Base-by-base conservation (phyloP, 192 early-diverging fungal species). In the Entomortierella parvispora region DNA sequence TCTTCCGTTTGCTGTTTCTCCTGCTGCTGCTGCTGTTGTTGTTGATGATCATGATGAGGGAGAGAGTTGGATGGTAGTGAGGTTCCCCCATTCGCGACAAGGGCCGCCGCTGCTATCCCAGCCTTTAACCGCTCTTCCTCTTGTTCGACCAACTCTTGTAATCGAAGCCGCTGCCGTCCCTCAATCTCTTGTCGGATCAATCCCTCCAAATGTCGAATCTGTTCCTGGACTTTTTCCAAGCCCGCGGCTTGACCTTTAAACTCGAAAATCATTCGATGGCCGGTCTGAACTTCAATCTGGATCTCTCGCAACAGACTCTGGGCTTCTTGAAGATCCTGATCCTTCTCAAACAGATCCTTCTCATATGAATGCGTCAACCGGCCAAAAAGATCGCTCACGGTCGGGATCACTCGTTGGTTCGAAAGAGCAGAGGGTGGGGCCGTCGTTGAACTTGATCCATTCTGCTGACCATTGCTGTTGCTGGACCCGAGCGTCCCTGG, bases 281-380 rank as follows among this genome's bases (percentile, higher is more conserved):
- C 82, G 3, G 69, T 77, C 20, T 55, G 43, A 25, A 86, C 40
- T 40, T 81, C 71, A 9, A 69, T 45, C 32, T 70, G 60, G 3
- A 77, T 67, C 7, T 57, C 46, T 9, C 72, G 57, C 9, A 83
- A 46, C 48, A 82, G 34, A 12, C 34, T 55, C n/a, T 62, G 76
- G 4, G 79, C 78, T 23, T 82, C 81, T 20, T 62, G 44, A 42
- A 86, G 25, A 55, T 78, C 66, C 25, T 81, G 74, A 20, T 84
- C 82, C 67, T 84, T 83, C 7, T 84, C 78, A 29, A 67, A 63
- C 3, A 82, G 52, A 44, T 86, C 85, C 15, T 69, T 77, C 51
- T 83, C 83, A 44, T 81, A 86, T 18, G 80, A 84, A 11, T 70
- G 63, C 9, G 79, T 77, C 50, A 83, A 55, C 11, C 60, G 69